Percentiles rank a stretch among this genome's conserved stretches.
Conservation (phyloP, 2,329 filamentous ascomycete species). For the Cercospora janseana region DNA sequence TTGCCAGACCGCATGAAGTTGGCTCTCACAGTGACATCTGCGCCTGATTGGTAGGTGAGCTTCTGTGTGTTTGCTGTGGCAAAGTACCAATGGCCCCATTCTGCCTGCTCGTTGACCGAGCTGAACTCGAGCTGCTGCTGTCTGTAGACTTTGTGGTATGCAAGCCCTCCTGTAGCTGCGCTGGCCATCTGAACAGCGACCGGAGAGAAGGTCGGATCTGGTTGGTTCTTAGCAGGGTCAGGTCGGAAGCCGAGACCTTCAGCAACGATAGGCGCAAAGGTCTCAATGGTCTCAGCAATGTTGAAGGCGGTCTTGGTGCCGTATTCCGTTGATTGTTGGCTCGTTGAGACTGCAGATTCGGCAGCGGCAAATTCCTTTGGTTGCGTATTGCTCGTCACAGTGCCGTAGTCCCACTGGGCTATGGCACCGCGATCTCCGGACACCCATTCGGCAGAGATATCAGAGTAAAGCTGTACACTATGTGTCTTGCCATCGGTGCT, state of each 20-base stretch:
- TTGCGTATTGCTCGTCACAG: constrained; percentile 7
- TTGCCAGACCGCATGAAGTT: constrained; percentile 47
- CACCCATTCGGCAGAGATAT: constrained; percentile 71
- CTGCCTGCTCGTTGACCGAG: constrained; percentile 49
- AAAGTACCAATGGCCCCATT: constrained; percentile 57
- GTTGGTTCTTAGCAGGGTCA: constrained; percentile 1
- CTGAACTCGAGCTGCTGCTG: constrained; percentile 43
- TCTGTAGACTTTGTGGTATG: constrained; percentile 34
- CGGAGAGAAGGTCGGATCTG: constrained; percentile 14
- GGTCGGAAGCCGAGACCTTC: constrained; percentile 12
- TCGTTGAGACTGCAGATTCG: constrained; percentile 9
- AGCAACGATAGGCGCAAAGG: constrained; percentile 16
- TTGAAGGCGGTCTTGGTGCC: constrained; percentile 25
- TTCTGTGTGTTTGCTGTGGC: constrained; percentile 45
- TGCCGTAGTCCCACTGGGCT: constrained; percentile 60
- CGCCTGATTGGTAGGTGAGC: constrained; percentile 50
- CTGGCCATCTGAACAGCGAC: constrained; percentile 8
- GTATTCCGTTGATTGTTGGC: constrained; percentile 13
- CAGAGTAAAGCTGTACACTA: constrained; percentile 67
- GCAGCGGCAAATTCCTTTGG: constrained; percentile 6
- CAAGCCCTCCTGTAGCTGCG: constrained; percentile 20
- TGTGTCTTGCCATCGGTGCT: constrained; percentile 63
- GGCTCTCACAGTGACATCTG: constrained; percentile 47
- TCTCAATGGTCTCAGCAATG: constrained; percentile 11
- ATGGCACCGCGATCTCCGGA: constrained; percentile 57